These are phyloP conservation scores for Euphorbia schlechtendalii DNA, from an alignment of 441 rosid species.

Conservation along the genomic window DNA sequence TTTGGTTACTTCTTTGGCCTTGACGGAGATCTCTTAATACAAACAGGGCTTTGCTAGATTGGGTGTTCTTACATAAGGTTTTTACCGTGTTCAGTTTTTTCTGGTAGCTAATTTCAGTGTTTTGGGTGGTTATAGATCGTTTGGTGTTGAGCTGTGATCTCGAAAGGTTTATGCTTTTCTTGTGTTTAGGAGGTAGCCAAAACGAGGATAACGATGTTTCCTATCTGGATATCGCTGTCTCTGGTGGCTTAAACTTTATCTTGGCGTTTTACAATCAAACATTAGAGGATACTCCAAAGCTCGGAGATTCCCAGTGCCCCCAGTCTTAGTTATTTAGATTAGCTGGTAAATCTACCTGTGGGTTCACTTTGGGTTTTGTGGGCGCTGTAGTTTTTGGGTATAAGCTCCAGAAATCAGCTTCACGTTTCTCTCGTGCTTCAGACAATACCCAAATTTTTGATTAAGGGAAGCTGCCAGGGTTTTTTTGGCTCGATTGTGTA, in stretches of 20 bases:
- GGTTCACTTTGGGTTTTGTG: slow-evolving; percentile 3
- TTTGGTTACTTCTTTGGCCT: slow-evolving; percentile 17
- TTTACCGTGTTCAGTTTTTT: slow-evolving; percentile 11
- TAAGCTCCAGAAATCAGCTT: slow-evolving; percentile 3
- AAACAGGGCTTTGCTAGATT: neutral
- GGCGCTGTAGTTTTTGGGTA: slow-evolving; percentile 5
- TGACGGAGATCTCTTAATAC: slow-evolving; percentile 10
- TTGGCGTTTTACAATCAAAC: slow-evolving; percentile 24
- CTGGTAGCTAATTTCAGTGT: slow-evolving; percentile 14
- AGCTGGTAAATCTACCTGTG: neutral
- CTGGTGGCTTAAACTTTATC: slow-evolving; percentile 32
- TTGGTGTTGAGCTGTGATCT: slow-evolving; percentile 53
- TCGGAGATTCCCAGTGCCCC: slow-evolving; percentile 19
- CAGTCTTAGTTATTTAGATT: slow-evolving; percentile 10
- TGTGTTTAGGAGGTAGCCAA: slow-evolving; percentile 49
- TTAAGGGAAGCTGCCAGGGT: neutral
- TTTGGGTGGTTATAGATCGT: slow-evolving; percentile 36
- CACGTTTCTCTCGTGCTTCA: neutral
- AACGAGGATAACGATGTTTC: slow-evolving; percentile 31
- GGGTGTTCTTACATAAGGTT: slow-evolving; percentile 3
- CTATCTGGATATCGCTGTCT: slow-evolving; percentile 35
- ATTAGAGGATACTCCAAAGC: slow-evolving; percentile 10
- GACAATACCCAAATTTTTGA: neutral
- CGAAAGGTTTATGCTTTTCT: slow-evolving; percentile 45
- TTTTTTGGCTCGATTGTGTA: neutral